Conservation (phyloP, 2,329 filamentous ascomycete species). For the Beauveria brongniartii region DNA sequence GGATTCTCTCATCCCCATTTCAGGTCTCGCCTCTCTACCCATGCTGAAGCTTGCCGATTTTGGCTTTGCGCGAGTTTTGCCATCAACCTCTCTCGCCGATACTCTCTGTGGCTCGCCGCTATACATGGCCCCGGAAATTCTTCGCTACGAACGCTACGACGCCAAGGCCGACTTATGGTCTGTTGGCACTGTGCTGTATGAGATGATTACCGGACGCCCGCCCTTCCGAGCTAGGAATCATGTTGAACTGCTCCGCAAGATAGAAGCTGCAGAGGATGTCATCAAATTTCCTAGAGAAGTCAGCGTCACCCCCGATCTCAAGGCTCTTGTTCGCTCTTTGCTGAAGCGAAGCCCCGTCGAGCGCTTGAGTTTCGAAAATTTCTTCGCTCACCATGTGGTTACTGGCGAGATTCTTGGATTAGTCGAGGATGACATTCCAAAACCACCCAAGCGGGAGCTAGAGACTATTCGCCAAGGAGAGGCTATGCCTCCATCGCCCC, state of each 20-base stretch:
- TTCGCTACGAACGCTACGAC: constrained; percentile 95
- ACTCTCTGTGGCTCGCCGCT: constrained; percentile 93
- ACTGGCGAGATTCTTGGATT: constrained; percentile 70
- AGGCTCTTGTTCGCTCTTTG: constrained; percentile 68
- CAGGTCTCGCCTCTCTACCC: constrained; percentile 75
- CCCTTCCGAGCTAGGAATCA: constrained; percentile 92
- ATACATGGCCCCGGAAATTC: constrained; percentile 98
- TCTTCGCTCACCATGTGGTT: constrained; percentile 71
- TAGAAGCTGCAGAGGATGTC: constrained; percentile 78
- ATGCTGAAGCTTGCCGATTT: constrained; percentile 99
- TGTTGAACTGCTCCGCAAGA: constrained; percentile 85
- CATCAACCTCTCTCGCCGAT: constrained; percentile 84
- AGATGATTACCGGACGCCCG: constrained; percentile 86
- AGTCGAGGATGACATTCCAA: constrained; percentile 64
- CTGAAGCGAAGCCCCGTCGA: constrained; percentile 82
- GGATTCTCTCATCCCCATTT: constrained; percentile 71
- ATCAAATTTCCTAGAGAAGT: constrained; percentile 75
- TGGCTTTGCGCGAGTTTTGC: constrained; percentile 90
- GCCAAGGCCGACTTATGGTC: constrained; percentile 97
- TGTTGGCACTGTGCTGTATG: constrained; percentile 87
- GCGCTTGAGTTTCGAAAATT: constrained; percentile 75
- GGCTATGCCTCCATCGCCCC: constrained; percentile 20
- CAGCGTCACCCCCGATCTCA: constrained; percentile 66
- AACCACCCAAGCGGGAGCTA: constrained; percentile 26
- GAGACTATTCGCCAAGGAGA: constrained; percentile 26